A percentile compares a stretch with the other conserved stretches of the same genome.
Conservation (phyloP, 768 basidiomycete species). For the Pisolithus microcarpus region DNA sequence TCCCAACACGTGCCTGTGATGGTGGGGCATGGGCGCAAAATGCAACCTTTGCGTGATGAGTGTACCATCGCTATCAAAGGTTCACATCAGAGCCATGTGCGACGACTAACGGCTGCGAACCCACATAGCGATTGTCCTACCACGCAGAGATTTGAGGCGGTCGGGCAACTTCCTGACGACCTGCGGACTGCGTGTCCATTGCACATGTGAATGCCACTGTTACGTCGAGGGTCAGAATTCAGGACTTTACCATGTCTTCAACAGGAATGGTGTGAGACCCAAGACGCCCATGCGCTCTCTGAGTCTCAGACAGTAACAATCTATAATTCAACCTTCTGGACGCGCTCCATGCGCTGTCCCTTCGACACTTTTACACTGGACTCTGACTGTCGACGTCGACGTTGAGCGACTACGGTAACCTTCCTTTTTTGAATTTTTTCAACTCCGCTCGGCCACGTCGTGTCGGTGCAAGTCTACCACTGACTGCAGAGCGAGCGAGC, state of each 20-base stretch:
- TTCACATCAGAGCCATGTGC: background rate
- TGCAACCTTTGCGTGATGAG: constrained; percentile 80
- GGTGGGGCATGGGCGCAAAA: constrained; percentile 58
- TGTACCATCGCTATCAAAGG: constrained; percentile 64
- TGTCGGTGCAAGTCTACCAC: background rate
- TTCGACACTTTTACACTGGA: no score
- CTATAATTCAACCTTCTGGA: background rate
- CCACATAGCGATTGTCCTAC: constrained; percentile 73
- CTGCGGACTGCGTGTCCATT: constrained; percentile 42
- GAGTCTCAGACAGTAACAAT: background rate
- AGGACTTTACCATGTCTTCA: constrained; percentile 51
- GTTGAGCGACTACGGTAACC: background rate
- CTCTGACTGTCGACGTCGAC: background rate
- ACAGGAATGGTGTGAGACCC: constrained; percentile 63
- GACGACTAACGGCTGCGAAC: constrained; percentile 10
- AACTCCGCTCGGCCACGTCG: constrained; percentile 27
- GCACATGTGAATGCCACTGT: background rate
- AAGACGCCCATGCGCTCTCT: constrained; percentile 55
- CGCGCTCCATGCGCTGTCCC: background rate
- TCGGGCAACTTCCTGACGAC: constrained; percentile 57
- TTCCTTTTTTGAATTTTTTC: constrained; percentile 18
- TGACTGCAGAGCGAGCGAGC: background rate
- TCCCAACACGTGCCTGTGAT: constrained; percentile 63
- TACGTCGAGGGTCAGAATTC: background rate
- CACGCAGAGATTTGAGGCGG: constrained; percentile 52